Evolutionary conservation across 169 alveolate genomes (phyloP), one percentile per base, ranked within the genome.

Genomic region (Plasmodium gaboni): DNA sequence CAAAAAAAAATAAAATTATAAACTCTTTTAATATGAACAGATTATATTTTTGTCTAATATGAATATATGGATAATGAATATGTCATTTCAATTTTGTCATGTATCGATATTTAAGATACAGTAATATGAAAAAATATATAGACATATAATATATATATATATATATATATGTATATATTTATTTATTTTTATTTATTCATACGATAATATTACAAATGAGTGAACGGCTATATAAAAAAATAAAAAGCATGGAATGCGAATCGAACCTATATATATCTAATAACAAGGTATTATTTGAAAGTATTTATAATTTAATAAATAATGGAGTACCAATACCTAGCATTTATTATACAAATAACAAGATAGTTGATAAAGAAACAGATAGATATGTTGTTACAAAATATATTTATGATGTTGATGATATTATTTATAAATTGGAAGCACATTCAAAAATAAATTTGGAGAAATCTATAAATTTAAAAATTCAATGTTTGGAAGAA

Each of bases 271-370:
- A 69, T 63, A 60, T 83, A 13, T 68, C 91, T 32, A 83, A 83
- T 50, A 83, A 83, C 59, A 83, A 69, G 60, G 86, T 28, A 22
- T 64, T 83, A n/a, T 83, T 83, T 63, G 91, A 68, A 46, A 68
- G 74, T 17, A 69, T 83, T 42, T 63, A 69, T 19, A 69, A 83
- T 13, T 12, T 83, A 73, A 69, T 83, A 63, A 83, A 48, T 28
- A 73, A 83, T 42, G 91, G 91, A 8, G 69, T 83, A 44, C 91
- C 91, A n/a, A 57, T 83, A 24, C 91, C 91, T 6, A 68, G 91
- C 61, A 60, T 73, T 2, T 83, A 71, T 63, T 83, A 83, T 50
- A 48, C 60, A 26, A 71, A 83, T 63, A 85, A 83, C 17, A 68
- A 83, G 9, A 28, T 83, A n/a, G 85, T 71, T 15, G 86, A 83